Percentiles rank a stretch among this genome's conserved stretches.
These are phyloP conservation scores for Zymoseptoria crescenta DNA, from an alignment of 2,329 filamentous ascomycete genomes.

Conservation along the genomic window DNA sequence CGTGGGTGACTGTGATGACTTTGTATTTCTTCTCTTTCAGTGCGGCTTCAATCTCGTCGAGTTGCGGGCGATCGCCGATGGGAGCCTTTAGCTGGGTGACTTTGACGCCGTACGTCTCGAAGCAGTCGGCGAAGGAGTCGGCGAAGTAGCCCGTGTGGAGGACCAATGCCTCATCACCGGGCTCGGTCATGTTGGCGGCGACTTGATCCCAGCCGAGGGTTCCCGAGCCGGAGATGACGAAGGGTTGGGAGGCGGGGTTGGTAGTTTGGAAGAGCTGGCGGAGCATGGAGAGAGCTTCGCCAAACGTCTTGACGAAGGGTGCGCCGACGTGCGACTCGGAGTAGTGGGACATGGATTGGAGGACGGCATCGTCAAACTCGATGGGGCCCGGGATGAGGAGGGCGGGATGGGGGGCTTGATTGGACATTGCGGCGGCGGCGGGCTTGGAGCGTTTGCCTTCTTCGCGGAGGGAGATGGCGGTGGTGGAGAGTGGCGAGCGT, in stretches of 20 bases:
- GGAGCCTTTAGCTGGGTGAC: conserved; percentile 84
- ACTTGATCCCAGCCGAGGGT: conserved; percentile 96
- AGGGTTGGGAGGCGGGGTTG: conserved; percentile 74
- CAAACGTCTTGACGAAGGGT: conserved; percentile 82
- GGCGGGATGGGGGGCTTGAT: conserved; percentile 56
- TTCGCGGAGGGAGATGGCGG: conserved; percentile 16
- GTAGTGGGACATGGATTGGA: conserved; percentile 91
- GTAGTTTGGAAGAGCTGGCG: conserved; percentile 92
- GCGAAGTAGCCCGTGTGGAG: conserved; percentile 96
- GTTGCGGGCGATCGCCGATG: conserved; percentile 78
- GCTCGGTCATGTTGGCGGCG: conserved; percentile 84
- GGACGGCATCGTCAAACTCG: conserved; percentile 95
- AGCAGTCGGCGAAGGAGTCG: conserved; percentile 86
- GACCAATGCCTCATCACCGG: conserved; percentile 82
- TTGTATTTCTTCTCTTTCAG: conserved; percentile 90
- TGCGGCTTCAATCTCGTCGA: conserved; percentile 80
- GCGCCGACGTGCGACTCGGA: conserved; percentile 90
- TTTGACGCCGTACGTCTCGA: conserved; percentile 82
- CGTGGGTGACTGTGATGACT: conserved; percentile 87
- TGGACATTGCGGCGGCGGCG: conserved; percentile 44
- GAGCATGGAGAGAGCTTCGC: conserved; percentile 78
- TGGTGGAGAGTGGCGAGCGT: conserved; percentile 20
- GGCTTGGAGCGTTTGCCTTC: conserved; percentile 20
- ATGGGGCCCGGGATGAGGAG: conserved; percentile 95
- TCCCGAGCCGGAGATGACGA: conserved; percentile 87